Evolutionary conservation across 257 asterid genomes (phyloP).

Genomic region (Paraleonurus japonicus): DNA sequence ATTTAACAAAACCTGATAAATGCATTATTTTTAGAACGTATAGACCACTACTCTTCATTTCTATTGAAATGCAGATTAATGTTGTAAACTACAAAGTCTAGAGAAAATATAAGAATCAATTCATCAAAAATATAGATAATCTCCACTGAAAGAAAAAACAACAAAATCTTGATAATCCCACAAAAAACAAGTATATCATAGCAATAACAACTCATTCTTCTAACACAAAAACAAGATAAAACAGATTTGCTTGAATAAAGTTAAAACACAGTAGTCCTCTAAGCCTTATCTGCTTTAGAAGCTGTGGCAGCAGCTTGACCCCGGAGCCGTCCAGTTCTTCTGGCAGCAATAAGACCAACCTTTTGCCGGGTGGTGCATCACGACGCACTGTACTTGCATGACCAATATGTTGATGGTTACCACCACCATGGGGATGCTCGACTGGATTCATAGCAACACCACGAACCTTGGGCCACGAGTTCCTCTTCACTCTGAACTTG

Average conservation of each 20-base stretch:
- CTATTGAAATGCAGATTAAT: too few relatives aligned
- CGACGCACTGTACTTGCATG: slow-evolving; percentile 65
- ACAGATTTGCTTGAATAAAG: neutral
- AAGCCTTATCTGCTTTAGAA: slow-evolving; percentile 43
- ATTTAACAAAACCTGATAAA: too few relatives aligned
- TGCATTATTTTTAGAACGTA: too few relatives aligned
- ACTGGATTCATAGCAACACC: slow-evolving; percentile 74
- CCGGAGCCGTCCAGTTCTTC: slow-evolving; percentile 64
- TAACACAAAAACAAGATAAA: slow-evolving; percentile 2
- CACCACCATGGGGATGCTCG: slow-evolving; percentile 77
- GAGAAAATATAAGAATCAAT: neutral
- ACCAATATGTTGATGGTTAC: slow-evolving; percentile 66
- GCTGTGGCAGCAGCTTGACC: slow-evolving; percentile 68
- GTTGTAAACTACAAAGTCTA: too few relatives aligned
- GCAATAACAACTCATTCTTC: neutral
- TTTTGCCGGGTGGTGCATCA: slow-evolving; percentile 66
- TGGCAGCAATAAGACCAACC: slow-evolving; percentile 64
- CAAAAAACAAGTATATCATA: slow-evolving; percentile 5
- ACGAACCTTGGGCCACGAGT: slow-evolving; percentile 67
- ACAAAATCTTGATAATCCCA: slow-evolving; percentile 4
- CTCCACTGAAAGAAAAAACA: neutral
- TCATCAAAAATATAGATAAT: neutral
- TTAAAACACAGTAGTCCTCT: neutral
- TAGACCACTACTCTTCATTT: too few relatives aligned
- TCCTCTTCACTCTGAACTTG: slow-evolving; percentile 63